Percentiles rank a stretch among this genome's conserved stretches.
Conservation (phyloP, 2,329 filamentous ascomycete genomes). For the Cadophora sp. region DNA sequence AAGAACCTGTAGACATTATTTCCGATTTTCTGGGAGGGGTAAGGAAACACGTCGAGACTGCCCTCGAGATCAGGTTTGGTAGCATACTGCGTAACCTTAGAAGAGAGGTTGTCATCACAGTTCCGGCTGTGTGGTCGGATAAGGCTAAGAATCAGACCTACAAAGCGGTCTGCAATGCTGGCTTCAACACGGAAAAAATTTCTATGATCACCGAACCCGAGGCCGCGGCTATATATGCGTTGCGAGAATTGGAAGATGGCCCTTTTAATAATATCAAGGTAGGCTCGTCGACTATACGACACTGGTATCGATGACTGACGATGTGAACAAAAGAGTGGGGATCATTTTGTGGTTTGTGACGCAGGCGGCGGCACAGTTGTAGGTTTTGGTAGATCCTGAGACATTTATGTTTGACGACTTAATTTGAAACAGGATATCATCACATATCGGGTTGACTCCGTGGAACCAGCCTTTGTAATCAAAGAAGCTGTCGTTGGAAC, state of each 20-base stretch:
- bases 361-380: slow-evolving; percentile 19
- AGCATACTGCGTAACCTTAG: not conserved
- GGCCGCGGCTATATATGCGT: slow-evolving; percentile 10
- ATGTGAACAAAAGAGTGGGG: not conserved
- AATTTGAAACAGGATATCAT: slow-evolving; percentile 3
- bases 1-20: slow-evolving; percentile 13
- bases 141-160: slow-evolving; percentile 11
- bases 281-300: no score
- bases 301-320: not conserved
- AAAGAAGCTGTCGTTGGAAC: slow-evolving; percentile 13
- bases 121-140: slow-evolving; percentile 18
- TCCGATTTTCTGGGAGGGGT: slow-evolving; percentile 7
- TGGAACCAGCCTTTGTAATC: not conserved
- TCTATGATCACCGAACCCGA: slow-evolving; percentile 17
- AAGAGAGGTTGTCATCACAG: slow-evolving; percentile 15
- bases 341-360: slow-evolving; percentile 14
- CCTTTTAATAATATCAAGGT: slow-evolving; percentile 2
- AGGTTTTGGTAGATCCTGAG: not conserved
- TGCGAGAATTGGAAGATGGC: slow-evolving; percentile 1
- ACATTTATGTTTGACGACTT: no score
- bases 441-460: not conserved
- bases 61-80: not conserved
- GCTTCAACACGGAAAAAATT: slow-evolving; percentile 5
- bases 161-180: slow-evolving; percentile 13
- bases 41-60: not conserved